Evolutionary conservation across 257 asterid genomes (phyloP).

Genomic region (Gynochthodes officinalis): DNA sequence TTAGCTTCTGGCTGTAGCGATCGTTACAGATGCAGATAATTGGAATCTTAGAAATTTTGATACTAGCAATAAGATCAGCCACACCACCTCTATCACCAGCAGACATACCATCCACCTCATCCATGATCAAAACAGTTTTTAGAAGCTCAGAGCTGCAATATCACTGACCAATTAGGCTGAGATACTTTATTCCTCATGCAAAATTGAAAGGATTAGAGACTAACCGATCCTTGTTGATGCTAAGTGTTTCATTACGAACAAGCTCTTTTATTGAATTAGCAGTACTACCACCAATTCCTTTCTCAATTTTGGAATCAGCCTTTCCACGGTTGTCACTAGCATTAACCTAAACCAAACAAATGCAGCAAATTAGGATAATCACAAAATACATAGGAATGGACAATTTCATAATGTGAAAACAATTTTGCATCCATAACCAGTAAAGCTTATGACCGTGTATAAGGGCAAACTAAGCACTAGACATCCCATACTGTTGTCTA

Average conservation of each 20-base stretch:
- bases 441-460: background rate
- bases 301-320: constrained; percentile 87
- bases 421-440: background rate
- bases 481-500: background rate
- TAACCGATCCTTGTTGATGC: constrained; percentile 63
- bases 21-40: constrained; percentile 97
- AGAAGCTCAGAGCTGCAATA: constrained; percentile 61
- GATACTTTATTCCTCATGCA: constrained; percentile 6
- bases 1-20: constrained; percentile 94
- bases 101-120: constrained; percentile 99
- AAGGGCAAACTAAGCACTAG: background rate
- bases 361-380: constrained; percentile 9
- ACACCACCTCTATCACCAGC: constrained; percentile 99
- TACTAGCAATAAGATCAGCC: constrained; percentile 96
- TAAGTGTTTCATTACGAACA: constrained; percentile 71
- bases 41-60: constrained; percentile 86
- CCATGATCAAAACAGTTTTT: constrained; percentile 93
- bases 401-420: background rate
- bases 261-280: constrained; percentile 89
- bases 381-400: background rate
- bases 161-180: constrained; percentile 17
- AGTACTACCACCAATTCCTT: constrained; percentile 93
- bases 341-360: constrained; percentile 62
- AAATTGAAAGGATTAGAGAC: constrained; percentile 26
- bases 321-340: constrained; percentile 99